A percentile compares a stretch with the other conserved stretches of the same genome.
These are phyloP conservation scores for Melaleuca alternifolia DNA, from an alignment of 345 rosid genomes.

Conservation along the genomic window DNA sequence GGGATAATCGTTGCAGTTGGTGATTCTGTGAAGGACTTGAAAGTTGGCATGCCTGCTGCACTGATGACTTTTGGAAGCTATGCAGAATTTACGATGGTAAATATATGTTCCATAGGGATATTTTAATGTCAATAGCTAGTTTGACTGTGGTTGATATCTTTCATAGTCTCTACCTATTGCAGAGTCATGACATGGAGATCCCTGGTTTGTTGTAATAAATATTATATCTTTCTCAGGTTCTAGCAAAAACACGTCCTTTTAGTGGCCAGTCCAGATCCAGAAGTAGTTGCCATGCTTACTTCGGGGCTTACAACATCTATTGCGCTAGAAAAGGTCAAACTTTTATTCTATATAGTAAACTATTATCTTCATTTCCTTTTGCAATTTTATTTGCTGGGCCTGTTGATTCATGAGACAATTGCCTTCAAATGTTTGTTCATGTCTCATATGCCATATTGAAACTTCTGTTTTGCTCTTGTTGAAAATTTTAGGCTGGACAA, in stretches of 20 bases:
- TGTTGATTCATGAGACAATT: neutral
- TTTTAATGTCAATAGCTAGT: neutral
- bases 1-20: slow-evolving; percentile 88
- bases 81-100: slow-evolving; percentile 67
- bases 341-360: neutral
- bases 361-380: neutral
- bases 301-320: slow-evolving; percentile 94
- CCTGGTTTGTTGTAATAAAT: neutral
- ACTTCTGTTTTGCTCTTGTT: neutral
- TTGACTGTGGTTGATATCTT: neutral
- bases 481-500: slow-evolving; percentile 56
- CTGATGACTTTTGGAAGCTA: slow-evolving; percentile 83
- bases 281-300: slow-evolving; percentile 98
- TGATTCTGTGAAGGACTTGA: slow-evolving; percentile 53
- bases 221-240: slow-evolving; percentile 32
- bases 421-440: neutral
- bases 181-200: neutral
- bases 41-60: slow-evolving; percentile 92
- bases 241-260: slow-evolving; percentile 73
- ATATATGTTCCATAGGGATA: neutral
- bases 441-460: neutral
- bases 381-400: neutral
- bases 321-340: slow-evolving; percentile 72
- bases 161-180: neutral
- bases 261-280: slow-evolving; percentile 88